A percentile compares a stretch with the other conserved stretches of the same genome.
Conservation (phyloP, 192 early-diverging fungal species). For the Coemansia reversa region DNA sequence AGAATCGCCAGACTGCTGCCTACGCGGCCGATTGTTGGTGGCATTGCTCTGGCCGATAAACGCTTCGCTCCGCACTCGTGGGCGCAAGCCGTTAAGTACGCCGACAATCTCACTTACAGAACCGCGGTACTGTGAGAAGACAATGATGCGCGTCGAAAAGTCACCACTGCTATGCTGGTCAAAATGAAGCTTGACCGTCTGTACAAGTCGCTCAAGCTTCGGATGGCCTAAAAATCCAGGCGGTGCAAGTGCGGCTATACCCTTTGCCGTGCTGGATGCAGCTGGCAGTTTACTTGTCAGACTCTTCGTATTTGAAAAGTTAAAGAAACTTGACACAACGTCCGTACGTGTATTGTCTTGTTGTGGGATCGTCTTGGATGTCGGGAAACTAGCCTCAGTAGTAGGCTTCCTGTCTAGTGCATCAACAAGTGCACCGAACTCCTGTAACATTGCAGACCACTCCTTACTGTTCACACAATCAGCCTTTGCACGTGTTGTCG, state of each 20-base stretch:
- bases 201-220: constrained; percentile 70
- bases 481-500: constrained; percentile 41
- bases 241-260: constrained; percentile 17
- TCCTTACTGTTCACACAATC: constrained; percentile 51
- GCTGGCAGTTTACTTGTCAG: neutral
- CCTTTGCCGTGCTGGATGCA: constrained; percentile 1
- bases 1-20: neutral
- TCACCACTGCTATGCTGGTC: constrained; percentile 30
- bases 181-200: constrained; percentile 71
- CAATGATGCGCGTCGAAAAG: constrained; percentile 66
- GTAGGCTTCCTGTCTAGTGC: constrained; percentile 19
- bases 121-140: constrained; percentile 83
- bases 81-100: constrained; percentile 61
- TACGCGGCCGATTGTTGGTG: neutral
- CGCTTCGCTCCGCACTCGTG: constrained; percentile 63
- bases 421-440: constrained; percentile 32
- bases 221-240: constrained; percentile 68
- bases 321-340: constrained; percentile 49
- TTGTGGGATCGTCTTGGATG: neutral
- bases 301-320: constrained; percentile 17
- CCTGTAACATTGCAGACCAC: constrained; percentile 28
- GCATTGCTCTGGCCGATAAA: constrained; percentile 80
- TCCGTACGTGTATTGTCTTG: constrained; percentile 20
- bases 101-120: constrained; percentile 82
- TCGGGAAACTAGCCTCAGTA: no score